A percentile compares a stretch with the other conserved stretches of the same genome.
Evolutionary conservation across 2,329 filamentous ascomycete species (phyloP).

Genomic region (Stagonosporopsis chrysanthemi): DNA sequence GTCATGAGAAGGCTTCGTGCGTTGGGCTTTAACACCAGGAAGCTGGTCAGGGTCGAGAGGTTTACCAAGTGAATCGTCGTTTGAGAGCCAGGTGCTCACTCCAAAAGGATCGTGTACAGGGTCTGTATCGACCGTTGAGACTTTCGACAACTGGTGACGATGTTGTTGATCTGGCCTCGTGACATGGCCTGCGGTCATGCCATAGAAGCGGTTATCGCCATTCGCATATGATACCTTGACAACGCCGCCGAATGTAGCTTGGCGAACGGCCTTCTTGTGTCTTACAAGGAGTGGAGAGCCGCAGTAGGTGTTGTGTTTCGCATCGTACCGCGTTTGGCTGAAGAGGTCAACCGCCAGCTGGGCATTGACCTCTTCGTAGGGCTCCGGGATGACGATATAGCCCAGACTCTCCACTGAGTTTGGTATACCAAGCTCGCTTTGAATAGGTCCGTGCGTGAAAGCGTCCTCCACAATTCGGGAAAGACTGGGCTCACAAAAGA

Average conservation of each 20-base stretch:
- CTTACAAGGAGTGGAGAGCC: neutral
- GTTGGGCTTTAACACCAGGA: neutral
- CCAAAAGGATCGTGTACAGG: neutral
- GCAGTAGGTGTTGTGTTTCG: neutral
- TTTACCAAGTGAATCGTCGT: neutral
- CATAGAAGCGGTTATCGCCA: neutral
- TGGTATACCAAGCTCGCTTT: neutral
- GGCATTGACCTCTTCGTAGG: neutral
- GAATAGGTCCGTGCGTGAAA: neutral
- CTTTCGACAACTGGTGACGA: neutral
- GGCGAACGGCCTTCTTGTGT: neutral
- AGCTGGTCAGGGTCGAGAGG: neutral
- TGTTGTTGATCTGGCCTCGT: neutral
- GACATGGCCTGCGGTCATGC: neutral
- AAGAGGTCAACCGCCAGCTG: neutral
- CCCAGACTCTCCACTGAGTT: neutral
- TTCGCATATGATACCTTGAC: neutral
- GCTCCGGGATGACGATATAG: neutral
- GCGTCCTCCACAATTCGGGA: neutral
- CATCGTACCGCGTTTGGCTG: neutral
- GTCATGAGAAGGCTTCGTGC: neutral
- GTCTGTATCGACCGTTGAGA: neutral
- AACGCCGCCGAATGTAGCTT: neutral
- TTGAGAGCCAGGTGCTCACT: neutral
- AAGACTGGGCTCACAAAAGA: neutral